phyloP scores from a whole-genome alignment of 2,329 filamentous ascomycete species.

The Penicillium sp. region DNA sequence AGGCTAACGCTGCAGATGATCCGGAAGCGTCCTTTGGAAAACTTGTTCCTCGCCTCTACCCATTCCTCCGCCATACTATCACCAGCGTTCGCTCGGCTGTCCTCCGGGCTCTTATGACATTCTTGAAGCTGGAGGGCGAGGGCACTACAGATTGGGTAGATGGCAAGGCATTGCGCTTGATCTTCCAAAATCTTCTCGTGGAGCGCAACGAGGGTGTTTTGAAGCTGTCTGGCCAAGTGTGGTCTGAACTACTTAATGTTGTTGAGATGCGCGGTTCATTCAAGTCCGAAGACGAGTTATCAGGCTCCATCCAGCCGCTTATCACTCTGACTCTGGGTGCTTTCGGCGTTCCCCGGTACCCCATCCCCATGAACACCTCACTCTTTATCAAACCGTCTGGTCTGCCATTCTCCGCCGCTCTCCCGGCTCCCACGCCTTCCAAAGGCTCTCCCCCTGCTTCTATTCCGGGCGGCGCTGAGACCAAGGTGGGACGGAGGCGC shows the following conservation, averaged over 20 bases:
- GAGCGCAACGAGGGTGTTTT: conserved; percentile 80
- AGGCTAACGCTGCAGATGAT: conserved; percentile 71
- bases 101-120: conserved; percentile 82
- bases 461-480: conserved; percentile 50
- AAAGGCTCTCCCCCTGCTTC: conserved; percentile 38
- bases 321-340: conserved; percentile 79
- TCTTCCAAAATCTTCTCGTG: conserved; percentile 92
- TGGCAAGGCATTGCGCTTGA: conserved; percentile 73
- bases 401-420: conserved; percentile 58
- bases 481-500: conserved; percentile 61
- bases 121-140: conserved; percentile 73
- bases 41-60: conserved; percentile 85
- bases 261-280: conserved; percentile 54
- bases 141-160: conserved; percentile 83
- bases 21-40: conserved; percentile 83
- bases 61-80: conserved; percentile 93
- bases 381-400: conserved; percentile 93
- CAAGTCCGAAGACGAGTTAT: conserved; percentile 63
- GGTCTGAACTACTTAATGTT: conserved; percentile 65
- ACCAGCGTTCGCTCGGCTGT: conserved; percentile 90
- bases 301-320: conserved; percentile 66
- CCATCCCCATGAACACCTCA: conserved; percentile 80
- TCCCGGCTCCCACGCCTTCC: conserved; percentile 28
- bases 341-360: conserved; percentile 81
- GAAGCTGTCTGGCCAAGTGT: conserved; percentile 74